A percentile compares a stretch with the other conserved stretches of the same genome.
These are phyloP conservation scores for Lachnellula arida DNA, from an alignment of 2,329 filamentous ascomycete genomes.

Conservation along the genomic window DNA sequence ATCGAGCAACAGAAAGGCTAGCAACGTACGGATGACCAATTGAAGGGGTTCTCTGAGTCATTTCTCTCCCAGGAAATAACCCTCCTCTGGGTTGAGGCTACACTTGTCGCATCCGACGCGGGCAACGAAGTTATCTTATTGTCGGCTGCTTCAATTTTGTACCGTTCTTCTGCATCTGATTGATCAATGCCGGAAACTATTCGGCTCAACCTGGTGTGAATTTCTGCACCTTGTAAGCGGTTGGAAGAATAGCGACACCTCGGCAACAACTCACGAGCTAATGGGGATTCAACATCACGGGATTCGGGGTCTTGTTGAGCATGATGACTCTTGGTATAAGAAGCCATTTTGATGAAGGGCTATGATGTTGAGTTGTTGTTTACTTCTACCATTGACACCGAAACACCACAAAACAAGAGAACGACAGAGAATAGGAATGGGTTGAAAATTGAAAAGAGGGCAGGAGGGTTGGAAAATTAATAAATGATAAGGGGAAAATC, in stretches of 20 bases:
- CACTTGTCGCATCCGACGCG: conserved; percentile 22
- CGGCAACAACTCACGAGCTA: conserved; percentile 3
- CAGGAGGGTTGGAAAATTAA: too few relatives aligned
- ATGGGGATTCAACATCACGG: conserved; percentile 10
- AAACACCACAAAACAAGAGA: background rate
- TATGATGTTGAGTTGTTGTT: background rate
- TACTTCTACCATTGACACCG: background rate
- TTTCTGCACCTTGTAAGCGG: conserved; percentile 2
- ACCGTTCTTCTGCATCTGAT: conserved; percentile 38
- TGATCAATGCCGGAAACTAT: conserved; percentile 33
- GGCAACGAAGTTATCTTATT: conserved; percentile 27
- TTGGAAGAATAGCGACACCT: background rate
- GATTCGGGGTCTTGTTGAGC: background rate
- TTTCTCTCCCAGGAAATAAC: conserved; percentile 27
- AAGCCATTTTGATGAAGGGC: background rate
- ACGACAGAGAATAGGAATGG: background rate
- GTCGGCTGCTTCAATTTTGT: conserved; percentile 40
- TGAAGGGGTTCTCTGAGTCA: conserved; percentile 31
- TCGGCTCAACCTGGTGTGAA: conserved; percentile 16
- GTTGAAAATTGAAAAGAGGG: too few relatives aligned
- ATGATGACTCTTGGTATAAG: too few relatives aligned
- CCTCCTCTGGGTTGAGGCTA: conserved; percentile 14
- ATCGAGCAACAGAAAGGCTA: background rate
- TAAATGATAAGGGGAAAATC: background rate
- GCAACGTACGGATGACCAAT: conserved; percentile 26